Percentiles rank a stretch among this genome's conserved stretches.
phyloP scores from a whole-genome alignment of 805 yeast species.

The Schizosaccharomyces octosporus region DNA sequence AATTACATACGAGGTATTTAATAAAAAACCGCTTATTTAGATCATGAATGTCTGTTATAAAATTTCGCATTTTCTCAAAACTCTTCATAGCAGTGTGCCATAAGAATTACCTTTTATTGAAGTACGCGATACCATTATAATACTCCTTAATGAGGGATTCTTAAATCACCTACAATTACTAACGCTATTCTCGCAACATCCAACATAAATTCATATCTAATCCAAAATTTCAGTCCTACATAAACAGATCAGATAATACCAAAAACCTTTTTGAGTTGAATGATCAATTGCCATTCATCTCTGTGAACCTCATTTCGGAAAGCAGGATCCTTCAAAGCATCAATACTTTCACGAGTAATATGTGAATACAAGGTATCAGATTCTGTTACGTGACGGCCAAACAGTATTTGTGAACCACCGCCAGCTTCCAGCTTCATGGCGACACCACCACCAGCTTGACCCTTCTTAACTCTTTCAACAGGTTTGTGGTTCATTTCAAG shows the following conservation, averaged over 20 bases:
- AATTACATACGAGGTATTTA: no score
- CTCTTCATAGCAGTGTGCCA: no score
- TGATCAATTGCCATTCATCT: constrained; percentile 85
- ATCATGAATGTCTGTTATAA: no score
- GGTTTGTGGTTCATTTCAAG: constrained; percentile 89
- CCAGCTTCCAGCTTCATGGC: constrained; percentile 86
- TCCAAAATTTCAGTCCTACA: not conserved
- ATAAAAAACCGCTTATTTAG: no score
- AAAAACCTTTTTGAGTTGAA: constrained; percentile 66
- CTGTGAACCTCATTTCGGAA: constrained; percentile 84
- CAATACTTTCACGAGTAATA: constrained; percentile 71
- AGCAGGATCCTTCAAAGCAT: constrained; percentile 93
- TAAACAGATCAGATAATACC: constrained; percentile 36
- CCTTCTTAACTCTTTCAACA: constrained; percentile 57
- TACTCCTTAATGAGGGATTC: no score
- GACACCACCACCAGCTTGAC: constrained; percentile 92
- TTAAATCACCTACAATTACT: no score
- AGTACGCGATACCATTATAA: no score
- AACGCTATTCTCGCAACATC: no score
- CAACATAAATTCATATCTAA: not conserved
- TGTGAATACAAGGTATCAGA: constrained; percentile 73
- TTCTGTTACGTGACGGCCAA: constrained; percentile 99
- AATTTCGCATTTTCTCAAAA: no score
- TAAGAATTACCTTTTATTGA: no score
- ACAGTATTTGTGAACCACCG: constrained; percentile 53